Evolutionary conservation across 2,329 filamentous ascomycete species (phyloP).

Genomic region (Fusarium compactum): DNA sequence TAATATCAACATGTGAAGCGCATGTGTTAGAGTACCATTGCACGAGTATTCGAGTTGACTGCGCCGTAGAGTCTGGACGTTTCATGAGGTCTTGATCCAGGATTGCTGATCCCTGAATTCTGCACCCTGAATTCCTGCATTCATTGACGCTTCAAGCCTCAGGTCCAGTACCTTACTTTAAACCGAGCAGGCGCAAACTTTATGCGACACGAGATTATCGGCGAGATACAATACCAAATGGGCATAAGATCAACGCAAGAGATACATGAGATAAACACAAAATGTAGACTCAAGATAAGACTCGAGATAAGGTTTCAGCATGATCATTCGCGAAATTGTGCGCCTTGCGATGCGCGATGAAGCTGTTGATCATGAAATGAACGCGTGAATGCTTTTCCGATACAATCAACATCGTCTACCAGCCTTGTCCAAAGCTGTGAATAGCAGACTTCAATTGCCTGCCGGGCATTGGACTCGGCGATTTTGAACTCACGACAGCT

Average conservation of each 20-base stretch:
- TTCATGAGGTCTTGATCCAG: not conserved
- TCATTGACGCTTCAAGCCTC: not conserved
- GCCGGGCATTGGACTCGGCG: not conserved
- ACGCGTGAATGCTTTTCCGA: not conserved
- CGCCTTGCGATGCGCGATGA: not conserved
- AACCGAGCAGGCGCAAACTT: not conserved
- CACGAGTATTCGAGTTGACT: not conserved
- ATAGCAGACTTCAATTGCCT: not conserved
- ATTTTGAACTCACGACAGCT: not conserved
- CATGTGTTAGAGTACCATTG: not conserved
- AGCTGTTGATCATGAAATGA: not conserved
- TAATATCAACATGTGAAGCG: constrained; percentile 21
- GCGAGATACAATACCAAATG: not conserved
- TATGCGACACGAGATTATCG: not conserved
- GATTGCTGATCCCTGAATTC: constrained; percentile 1
- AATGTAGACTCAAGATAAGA: not conserved
- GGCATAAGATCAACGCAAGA: not conserved
- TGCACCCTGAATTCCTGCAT: not conserved
- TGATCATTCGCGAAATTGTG: not conserved
- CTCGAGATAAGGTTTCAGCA: not conserved
- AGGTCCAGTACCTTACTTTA: not conserved
- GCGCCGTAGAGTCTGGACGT: not conserved
- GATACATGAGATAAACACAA: not conserved
- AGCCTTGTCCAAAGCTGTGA: not conserved
- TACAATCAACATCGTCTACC: not conserved